Evolutionary conservation across 768 basidiomycete genomes (phyloP), one percentile per base, ranked within the genome.

Genomic region (Podaxis pistillaris): DNA sequence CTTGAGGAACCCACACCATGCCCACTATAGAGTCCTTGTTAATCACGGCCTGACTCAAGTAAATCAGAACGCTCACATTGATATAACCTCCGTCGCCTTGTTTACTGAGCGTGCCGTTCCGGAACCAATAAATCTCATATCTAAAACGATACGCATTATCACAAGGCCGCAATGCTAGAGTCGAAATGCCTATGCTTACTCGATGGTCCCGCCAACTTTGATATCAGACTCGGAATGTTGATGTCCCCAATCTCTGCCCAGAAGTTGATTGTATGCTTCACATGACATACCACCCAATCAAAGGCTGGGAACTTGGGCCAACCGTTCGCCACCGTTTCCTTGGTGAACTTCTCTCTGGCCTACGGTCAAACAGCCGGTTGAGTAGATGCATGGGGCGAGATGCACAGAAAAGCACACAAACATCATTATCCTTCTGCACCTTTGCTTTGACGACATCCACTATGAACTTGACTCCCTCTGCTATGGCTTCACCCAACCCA

Each of bases 41-140:
- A 36, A 50, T 50, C 7, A 50, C 47, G 2, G 1, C 22, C 22
- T 19, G 19, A n/a, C 9, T 49, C 28, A 30, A 6, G 5, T 8
- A 19, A 12, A 50, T 12, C 22, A 13, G 41, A 17, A 52, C 28
- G 65, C 69, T 46, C 49, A 70, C 70, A 53, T 70, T 71, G 15
- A 70, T 53, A 47, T 64, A 70, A 24, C 69, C 69, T 24, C 69
- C 70, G 51, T 71, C 70, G 4, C 69, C 70, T 17, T 64, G 11
- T 36, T 65, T 65, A 8, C 55, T 49, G 62, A 71, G 69, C 2
- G 65, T 64, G 28, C 70, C 69, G 17, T 63, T 56, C 50, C 58
- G 64, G 60, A 66, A 67, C 67, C 67, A 68, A 54, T 71, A 71
- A 50, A 69, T 65, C 47, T 71, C 70, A 47, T 66, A 70, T 24